Base-by-base conservation (phyloP, 768 basidiomycete species). In the Leccinum fibrillosum region DNA sequence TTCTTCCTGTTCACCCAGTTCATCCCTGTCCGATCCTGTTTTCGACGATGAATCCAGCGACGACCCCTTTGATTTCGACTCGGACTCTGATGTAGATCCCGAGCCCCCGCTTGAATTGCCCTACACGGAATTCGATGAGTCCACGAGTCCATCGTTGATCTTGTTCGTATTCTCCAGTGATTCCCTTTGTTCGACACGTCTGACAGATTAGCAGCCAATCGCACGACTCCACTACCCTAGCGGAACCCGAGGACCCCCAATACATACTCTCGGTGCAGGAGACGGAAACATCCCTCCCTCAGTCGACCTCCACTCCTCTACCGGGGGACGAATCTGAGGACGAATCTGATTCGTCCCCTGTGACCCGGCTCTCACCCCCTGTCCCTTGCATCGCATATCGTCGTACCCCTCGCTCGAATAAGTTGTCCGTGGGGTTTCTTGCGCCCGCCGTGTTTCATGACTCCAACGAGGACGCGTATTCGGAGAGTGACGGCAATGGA, bases 401-500 rank as follows among this genome's bases (percentile, higher is more conserved):
- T 37, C 62, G 61, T 42, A 39, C 45, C 7, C 44, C 61, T 49
- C 72, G 70, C 23, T 56, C 30, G 13, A 39, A 64, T 42, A 56
- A 54, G 28, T 56, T 50, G n/a, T 54, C 49, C 9, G 32, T 42
- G 21, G 52, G 59, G 13, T 49, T 47, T 34, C 35, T 17, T 47
- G 50, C 28, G 7, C 52, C 54, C 34, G 37, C 45, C 28, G 47
- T 49, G 26, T 50, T 35, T 26, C 49, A 39, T 15, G 62, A 66
- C 48, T 44, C 57, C 13, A 69, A 69, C 19, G 66, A 72, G 17
- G 75, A 77, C 25, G 69, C 57, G 6, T 68, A 76, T 56, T 67
- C 67, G 28, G 73, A 79, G 47, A 74, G 75, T 59, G 75, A 76
- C n/a, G 75, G 69, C 9, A 71, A 76, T 56, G 75, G 66, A 8